Base-by-base conservation (phyloP, 176 grass and related monocot genomes). In the Cocos nucifera region DNA sequence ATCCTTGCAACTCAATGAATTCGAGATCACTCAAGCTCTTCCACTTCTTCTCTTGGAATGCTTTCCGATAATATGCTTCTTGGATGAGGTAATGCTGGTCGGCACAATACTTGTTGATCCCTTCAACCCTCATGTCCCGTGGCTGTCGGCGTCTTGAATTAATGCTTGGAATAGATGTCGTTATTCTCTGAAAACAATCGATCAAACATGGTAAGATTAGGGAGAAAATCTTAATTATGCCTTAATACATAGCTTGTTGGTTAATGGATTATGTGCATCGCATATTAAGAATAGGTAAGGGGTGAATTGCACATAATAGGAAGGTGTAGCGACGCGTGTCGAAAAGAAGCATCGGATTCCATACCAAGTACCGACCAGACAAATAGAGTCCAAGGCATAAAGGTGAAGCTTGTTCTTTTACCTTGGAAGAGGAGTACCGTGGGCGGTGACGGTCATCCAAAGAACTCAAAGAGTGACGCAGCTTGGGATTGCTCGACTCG, bases 1-100 rank as follows among this genome's bases (percentile, higher is more conserved):
- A 85, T 4, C 92, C 92, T 72, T 96, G 86, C 56, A 96, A 78
- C 78, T 96, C 87, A 48, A 90, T 82, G 24, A 78, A 88, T 59
- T 96, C 92, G 0, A 97, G 78, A 19, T 85, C 78, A 44, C 78
- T 88, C 17, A 73, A 76, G 65, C 78, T 88, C 58, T 67, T 74
- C 83, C 87, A 88, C 9, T 64, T 96, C 75, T 73, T 90, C 49
- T 80, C 82, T 25, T 78, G 64, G 4, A 84, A 54, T 14, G 52
- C 4, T 50, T 21, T 80, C 69, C 63, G 64, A 25, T 57, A 19
- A 2, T 15, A 57, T 19, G 53, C 63, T 10, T 65, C 49, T 3
- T 9, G 1, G 63, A 52, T 26, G 16, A 17, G 2, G 1, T 12
- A 44, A 12, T 44, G 35, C 35, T 44, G 35, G 35, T 44, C 3